Evolutionary conservation across 140 eudicot genomes (phyloP).

Genomic region (Cichorium intybus): DNA sequence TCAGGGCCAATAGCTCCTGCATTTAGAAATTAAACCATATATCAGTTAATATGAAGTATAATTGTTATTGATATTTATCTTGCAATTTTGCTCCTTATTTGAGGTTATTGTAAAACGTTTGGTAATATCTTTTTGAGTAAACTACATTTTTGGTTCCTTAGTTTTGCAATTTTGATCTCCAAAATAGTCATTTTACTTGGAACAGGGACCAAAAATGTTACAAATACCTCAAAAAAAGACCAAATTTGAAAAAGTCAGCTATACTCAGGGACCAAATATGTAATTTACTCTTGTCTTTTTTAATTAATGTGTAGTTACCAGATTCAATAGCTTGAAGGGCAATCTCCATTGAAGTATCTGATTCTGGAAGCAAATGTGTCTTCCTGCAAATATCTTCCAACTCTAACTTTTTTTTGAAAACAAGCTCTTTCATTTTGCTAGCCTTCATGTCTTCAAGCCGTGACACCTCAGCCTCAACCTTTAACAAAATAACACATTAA

Average conservation of each 20-base stretch:
- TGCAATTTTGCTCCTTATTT: neutral
- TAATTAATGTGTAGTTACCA: slow-evolving; percentile 35
- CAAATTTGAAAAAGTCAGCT: neutral
- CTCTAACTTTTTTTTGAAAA: slow-evolving; percentile 75
- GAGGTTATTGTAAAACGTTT: too few relatives aligned
- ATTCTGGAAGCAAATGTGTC: slow-evolving; percentile 71
- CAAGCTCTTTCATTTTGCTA: slow-evolving; percentile 93
- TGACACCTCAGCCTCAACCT: slow-evolving; percentile 90
- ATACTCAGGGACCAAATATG: neutral
- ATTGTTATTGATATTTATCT: neutral
- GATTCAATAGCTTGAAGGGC: slow-evolving; percentile 79
- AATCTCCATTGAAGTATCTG: slow-evolving; percentile 50
- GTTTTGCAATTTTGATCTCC: neutral
- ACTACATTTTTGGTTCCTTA: too few relatives aligned
- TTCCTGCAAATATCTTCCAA: slow-evolving; percentile 74
- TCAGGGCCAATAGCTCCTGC: slow-evolving; percentile 77
- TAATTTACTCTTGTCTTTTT: neutral
- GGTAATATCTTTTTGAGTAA: too few relatives aligned
- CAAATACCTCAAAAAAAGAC: neutral
- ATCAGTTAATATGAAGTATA: slow-evolving; percentile 7
- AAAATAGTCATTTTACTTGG: neutral
- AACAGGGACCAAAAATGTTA: too few relatives aligned
- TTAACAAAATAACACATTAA: slow-evolving; percentile 12
- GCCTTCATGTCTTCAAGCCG: slow-evolving; percentile 76
- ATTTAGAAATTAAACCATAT: neutral